Evolutionary conservation across 345 rosid species (phyloP), one percentile per base, ranked within the genome.

Genomic region (Heritiera littoralis): DNA sequence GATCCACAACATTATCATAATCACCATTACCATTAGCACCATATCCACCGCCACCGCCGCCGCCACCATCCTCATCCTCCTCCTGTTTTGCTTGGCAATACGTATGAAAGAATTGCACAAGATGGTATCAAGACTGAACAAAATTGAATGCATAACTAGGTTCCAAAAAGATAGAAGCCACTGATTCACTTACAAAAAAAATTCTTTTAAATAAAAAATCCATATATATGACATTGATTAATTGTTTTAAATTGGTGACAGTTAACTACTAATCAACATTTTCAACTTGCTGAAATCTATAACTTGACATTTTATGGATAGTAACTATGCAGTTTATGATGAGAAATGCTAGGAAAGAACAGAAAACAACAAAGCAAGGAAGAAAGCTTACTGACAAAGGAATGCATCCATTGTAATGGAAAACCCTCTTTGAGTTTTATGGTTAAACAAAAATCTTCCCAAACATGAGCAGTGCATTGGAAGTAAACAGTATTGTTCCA

Each of bases 31-130:
- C 20, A 65, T 20, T 13, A 23, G n/a, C 41, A 30, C 2, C 17
- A 10, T 12, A n/a, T n/a, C n/a, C 52, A 48, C 52, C 52, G 10
- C 45, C 45, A 6, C 45, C 8, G n/a, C n/a, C 52, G 10, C 52
- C 52, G 10, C 45, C 45, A 6, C 45, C 8, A 6, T 8, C 45
- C 6, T 15, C 0, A 9, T 32, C 67, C 35, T 32, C 45, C 45
- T 43, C 45, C 61, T 54, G 76, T 54, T 54, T 35, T 56, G 77
- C 64, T 55, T 74, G 65, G 38, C 40, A 74, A 12, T 56, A 74
- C n/a, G 77, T 41, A 73, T 55, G 18, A n/a, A 30, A 30, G 6
- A 73, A 18, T 38, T 38, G 49, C 64, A 73, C 65, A 55, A 17
- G 64, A 54, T 72, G 48, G 48, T 48, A 52, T 32, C 1, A 64